These are phyloP conservation scores for Coelastrella sp. DNA, from an alignment of 139 green algal species.

Conservation along the genomic window DNA sequence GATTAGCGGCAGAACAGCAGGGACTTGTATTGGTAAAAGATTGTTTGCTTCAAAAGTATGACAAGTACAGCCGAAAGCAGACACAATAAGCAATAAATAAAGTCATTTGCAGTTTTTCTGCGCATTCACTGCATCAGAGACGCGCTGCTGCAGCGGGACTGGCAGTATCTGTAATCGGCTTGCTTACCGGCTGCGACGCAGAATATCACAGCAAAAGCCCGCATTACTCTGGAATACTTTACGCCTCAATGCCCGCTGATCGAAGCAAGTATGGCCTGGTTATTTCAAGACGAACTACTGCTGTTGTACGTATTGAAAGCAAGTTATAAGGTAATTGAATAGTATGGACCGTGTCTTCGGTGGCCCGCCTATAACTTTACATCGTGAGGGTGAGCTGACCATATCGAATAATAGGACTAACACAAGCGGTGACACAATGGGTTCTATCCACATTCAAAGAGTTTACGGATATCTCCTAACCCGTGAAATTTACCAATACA, in stretches of 20 bases:
- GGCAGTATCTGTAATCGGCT: background rate
- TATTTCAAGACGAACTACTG: background rate
- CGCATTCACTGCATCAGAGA: background rate
- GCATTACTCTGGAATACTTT: too few species aligned
- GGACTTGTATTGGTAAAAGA: too few species aligned
- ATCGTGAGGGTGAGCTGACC: background rate
- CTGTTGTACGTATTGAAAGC: background rate
- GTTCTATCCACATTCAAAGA: background rate
- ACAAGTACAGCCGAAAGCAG: background rate
- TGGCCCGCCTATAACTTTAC: background rate
- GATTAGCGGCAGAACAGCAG: background rate
- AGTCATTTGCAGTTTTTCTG: background rate
- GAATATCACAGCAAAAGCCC: background rate
- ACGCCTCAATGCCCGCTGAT: too few species aligned
- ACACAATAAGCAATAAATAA: background rate
- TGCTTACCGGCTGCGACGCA: background rate
- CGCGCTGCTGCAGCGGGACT: too few species aligned
- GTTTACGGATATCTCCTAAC: background rate
- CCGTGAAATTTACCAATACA: background rate
- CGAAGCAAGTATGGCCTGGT: background rate
- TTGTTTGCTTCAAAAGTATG: too few species aligned
- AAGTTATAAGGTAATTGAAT: background rate
- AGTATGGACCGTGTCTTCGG: background rate
- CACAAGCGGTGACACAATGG: background rate
- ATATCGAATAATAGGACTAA: slow-evolving; percentile 13